These are phyloP conservation scores for Leptomonas pyrrhocoris DNA, from an alignment of 208 protist genomes.

Conservation along the genomic window DNA sequence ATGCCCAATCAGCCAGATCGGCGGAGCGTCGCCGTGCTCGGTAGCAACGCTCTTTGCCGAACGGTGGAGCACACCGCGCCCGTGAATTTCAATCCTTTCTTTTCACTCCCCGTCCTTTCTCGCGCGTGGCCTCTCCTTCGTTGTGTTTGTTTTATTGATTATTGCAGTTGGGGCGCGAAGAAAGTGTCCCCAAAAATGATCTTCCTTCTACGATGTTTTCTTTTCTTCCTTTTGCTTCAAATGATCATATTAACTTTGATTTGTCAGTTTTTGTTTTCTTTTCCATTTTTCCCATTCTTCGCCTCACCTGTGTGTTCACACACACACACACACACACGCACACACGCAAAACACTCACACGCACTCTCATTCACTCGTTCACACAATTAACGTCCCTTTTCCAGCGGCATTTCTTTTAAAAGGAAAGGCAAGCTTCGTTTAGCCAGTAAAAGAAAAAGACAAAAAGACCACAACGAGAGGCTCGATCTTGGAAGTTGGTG, in stretches of 20 bases:
- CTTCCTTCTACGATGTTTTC: constrained; percentile 9
- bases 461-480: neutral
- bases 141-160: neutral
- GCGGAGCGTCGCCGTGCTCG: no score
- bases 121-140: neutral
- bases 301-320: constrained; percentile 17
- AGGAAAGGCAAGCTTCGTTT: neutral
- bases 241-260: constrained; percentile 1
- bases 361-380: constrained; percentile 1
- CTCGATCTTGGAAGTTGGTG: neutral
- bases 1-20: no score
- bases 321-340: constrained; percentile 12
- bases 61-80: neutral
- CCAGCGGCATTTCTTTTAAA: neutral
- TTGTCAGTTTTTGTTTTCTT: no score
- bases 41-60: no score
- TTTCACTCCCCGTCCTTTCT: neutral
- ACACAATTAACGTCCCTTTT: neutral
- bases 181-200: neutral
- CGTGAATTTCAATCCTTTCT: neutral
- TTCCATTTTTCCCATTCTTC: neutral
- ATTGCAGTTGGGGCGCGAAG: neutral
- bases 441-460: neutral
- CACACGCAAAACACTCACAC: neutral
- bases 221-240: constrained; percentile 22